Evolutionary conservation across 306 rosid species (phyloP).

Genomic region (Vachellia collinsii): DNA sequence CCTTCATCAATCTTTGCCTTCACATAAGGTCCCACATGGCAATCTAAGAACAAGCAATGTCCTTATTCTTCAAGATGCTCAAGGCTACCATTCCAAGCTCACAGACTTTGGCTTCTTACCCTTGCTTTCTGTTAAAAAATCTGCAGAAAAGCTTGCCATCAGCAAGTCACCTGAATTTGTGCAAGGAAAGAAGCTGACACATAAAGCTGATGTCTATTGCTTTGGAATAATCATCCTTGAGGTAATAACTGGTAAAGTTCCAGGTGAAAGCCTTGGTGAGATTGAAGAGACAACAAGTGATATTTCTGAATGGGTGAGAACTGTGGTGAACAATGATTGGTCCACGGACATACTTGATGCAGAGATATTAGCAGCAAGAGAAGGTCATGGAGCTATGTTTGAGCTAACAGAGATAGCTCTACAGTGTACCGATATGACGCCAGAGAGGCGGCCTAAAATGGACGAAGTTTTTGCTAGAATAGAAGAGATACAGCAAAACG

Average conservation of each 20-base stretch:
- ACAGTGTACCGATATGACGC: conserved; percentile 45
- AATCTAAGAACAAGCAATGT: conserved; percentile 73
- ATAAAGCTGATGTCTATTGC: conserved; percentile 67
- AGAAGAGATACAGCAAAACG: conserved; percentile 52
- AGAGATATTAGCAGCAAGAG: conserved; percentile 50
- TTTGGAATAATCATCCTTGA: conserved; percentile 73
- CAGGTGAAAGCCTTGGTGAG: conserved; percentile 52
- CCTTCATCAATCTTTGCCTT: conserved; percentile 64
- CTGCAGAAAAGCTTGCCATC: conserved; percentile 48
- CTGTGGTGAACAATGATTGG: conserved; percentile 71
- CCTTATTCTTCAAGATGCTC: conserved; percentile 42
- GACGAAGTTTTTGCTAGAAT: conserved; percentile 31
- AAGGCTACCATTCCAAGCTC: conserved; percentile 55
- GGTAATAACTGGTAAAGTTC: conserved; percentile 71
- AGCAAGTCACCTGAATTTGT: conserved; percentile 63
- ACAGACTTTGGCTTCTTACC: conserved; percentile 64
- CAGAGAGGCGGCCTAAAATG: conserved; percentile 7
- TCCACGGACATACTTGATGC: conserved; percentile 71
- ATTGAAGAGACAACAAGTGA: conserved; percentile 47
- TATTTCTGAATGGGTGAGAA: conserved; percentile 76
- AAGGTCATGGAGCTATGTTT: too few relatives aligned
- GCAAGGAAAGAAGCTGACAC: conserved; percentile 60
- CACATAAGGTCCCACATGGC: conserved; percentile 70
- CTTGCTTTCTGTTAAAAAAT: conserved; percentile 39
- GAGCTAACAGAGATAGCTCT: too few relatives aligned